These are phyloP conservation scores for Suillus spraguei DNA, from an alignment of 768 basidiomycete genomes.

Conservation along the genomic window DNA sequence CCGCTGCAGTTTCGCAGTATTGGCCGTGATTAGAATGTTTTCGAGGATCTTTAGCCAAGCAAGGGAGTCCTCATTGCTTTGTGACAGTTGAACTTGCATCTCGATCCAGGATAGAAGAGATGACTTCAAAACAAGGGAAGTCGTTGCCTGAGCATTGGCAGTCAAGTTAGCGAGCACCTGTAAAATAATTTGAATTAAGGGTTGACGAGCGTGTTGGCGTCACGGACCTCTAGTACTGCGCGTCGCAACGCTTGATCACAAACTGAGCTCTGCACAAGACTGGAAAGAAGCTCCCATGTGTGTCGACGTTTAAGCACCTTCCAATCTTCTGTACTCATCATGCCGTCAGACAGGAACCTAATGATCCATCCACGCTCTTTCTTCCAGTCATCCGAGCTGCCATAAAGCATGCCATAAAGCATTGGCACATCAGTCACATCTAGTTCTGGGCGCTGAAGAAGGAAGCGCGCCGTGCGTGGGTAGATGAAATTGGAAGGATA, in stretches of 20 bases:
- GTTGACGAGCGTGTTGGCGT: background rate
- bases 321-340: conserved; percentile 81
- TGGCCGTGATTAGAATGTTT: conserved; percentile 56
- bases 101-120: conserved; percentile 83
- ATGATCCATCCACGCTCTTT: conserved; percentile 91
- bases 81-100: conserved; percentile 51
- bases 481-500: conserved; percentile 90
- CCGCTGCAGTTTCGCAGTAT: conserved; percentile 52
- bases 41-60: conserved; percentile 70
- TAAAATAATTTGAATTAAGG: background rate
- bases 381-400: conserved; percentile 76
- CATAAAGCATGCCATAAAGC: conserved; percentile 88
- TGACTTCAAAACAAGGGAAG: conserved; percentile 71
- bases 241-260: conserved; percentile 54
- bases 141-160: conserved; percentile 65
- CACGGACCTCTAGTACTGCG: conserved; percentile 67
- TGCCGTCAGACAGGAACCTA: conserved; percentile 78
- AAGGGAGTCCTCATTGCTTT: conserved; percentile 41
- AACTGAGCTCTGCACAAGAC: conserved; percentile 70
- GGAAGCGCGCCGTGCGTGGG: conserved; percentile 82
- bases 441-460: conserved; percentile 84
- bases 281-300: conserved; percentile 87
- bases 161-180: conserved; percentile 80
- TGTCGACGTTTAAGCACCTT: conserved; percentile 75
- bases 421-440: conserved; percentile 87